phyloP scores from a whole-genome alignment of 2,329 filamentous ascomycete genomes.

The Aspergillus sp. region DNA sequence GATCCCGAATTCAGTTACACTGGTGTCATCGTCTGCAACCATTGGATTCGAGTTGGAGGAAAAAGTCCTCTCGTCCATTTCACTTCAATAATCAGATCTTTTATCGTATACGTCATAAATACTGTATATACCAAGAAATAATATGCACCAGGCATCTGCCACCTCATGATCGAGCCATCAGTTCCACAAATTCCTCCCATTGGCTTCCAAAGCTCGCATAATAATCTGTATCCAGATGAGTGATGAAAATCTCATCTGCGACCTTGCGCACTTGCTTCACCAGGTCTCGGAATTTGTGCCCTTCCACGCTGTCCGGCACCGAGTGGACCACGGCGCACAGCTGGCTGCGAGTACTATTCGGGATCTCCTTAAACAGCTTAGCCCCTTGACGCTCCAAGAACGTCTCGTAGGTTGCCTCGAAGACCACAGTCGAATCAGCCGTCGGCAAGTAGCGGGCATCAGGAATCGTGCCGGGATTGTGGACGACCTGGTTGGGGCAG shows the following conservation, averaged over 20 bases:
- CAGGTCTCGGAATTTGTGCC: conserved; percentile 32
- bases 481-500: conserved; percentile 36
- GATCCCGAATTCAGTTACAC: no score
- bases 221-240: conserved; percentile 41
- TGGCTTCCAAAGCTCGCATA: conserved; percentile 43
- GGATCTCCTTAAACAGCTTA: conserved; percentile 35
- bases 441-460: conserved; percentile 42
- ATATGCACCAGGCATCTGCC: background rate
- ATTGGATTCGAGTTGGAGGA: no score
- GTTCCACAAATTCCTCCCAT: conserved; percentile 41
- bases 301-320: conserved; percentile 35
- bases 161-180: conserved; percentile 30
- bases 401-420: conserved; percentile 46
- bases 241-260: conserved; percentile 45
- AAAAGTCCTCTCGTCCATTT: no score
- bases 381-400: conserved; percentile 38
- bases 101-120: background rate
- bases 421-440: conserved; percentile 50
- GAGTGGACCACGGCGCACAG: conserved; percentile 43
- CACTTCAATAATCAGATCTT: background rate
- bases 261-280: conserved; percentile 38
- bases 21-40: no score
- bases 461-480: conserved; percentile 51
- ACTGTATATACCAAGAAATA: background rate
- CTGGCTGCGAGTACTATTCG: conserved; percentile 33